Conservation (phyloP, 768 basidiomycete species). For the Exidia glandulosa region DNA sequence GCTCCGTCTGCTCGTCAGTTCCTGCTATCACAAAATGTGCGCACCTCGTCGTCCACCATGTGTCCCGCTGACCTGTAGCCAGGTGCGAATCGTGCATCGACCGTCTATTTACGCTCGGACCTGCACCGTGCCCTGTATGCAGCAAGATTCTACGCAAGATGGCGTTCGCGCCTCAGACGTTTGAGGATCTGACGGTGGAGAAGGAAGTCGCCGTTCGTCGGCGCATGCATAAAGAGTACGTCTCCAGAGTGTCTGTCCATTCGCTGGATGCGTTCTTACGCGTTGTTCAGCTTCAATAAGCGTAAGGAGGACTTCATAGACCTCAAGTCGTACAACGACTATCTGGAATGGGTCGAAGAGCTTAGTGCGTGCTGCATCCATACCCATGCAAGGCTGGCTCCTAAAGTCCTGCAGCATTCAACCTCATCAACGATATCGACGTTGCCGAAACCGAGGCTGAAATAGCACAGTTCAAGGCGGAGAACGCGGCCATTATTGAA, state of each 20-base stretch:
- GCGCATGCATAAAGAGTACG: conserved; percentile 82
- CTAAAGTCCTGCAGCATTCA: conserved; percentile 57
- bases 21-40: conserved; percentile 98
- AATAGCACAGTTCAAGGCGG: conserved; percentile 63
- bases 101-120: conserved; percentile 87
- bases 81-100: conserved; percentile 99
- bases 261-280: background rate
- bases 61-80: background rate
- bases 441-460: conserved; percentile 71
- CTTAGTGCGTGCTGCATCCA: conserved; percentile 42
- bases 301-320: conserved; percentile 78
- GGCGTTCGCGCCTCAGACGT: conserved; percentile 92
- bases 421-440: conserved; percentile 86
- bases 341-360: conserved; percentile 92
- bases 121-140: conserved; percentile 93
- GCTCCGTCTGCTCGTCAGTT: conserved; percentile 83
- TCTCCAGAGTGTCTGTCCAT: background rate
- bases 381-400: conserved; percentile 3
- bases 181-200: conserved; percentile 85
- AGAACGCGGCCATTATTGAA: conserved; percentile 76
- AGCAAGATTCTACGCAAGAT: conserved; percentile 77
- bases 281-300: conserved; percentile 74
- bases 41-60: conserved; percentile 10
- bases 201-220: conserved; percentile 87
- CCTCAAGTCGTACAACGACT: conserved; percentile 80